These are phyloP conservation scores for Fraxinus sp. DNA, from an alignment of 305 asterid species.

Conservation along the genomic window DNA sequence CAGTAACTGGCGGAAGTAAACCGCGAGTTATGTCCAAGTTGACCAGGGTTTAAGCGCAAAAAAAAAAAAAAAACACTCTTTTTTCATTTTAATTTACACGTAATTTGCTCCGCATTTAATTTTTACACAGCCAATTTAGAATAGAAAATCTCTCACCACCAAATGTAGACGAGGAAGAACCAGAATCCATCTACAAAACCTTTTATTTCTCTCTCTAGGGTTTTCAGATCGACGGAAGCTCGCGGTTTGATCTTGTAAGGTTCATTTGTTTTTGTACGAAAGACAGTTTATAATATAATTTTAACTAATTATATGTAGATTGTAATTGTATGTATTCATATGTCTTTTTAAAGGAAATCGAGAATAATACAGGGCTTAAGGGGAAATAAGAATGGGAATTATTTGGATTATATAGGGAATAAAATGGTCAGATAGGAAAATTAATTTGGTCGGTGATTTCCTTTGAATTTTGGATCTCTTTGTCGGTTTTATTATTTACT, in stretches of 20 bases:
- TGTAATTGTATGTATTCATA: not conserved
- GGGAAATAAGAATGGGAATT: constrained; percentile 17
- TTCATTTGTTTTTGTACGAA: constrained; percentile 1
- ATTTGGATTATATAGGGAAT: constrained; percentile 19
- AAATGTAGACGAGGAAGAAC: not conserved
- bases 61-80: too few relatives aligned
- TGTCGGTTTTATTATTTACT: constrained; percentile 7
- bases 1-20: too few relatives aligned
- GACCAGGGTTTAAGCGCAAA: too few relatives aligned
- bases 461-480: constrained; percentile 26
- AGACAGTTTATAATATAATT: not conserved
- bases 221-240: constrained; percentile 17
- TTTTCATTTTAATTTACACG: too few relatives aligned
- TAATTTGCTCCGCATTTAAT: too few relatives aligned
- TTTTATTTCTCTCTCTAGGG: constrained; percentile 28
- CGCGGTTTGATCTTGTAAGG: constrained; percentile 28
- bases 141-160: not conserved
- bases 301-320: not conserved
- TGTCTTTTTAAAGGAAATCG: not conserved
- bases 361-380: not conserved
- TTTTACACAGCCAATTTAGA: not conserved
- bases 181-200: not conserved
- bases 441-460: not conserved
- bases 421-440: not conserved
- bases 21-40: too few relatives aligned